Conservation (phyloP, 306 rosid genomes). For the Cucurbita argyrosperma region DNA sequence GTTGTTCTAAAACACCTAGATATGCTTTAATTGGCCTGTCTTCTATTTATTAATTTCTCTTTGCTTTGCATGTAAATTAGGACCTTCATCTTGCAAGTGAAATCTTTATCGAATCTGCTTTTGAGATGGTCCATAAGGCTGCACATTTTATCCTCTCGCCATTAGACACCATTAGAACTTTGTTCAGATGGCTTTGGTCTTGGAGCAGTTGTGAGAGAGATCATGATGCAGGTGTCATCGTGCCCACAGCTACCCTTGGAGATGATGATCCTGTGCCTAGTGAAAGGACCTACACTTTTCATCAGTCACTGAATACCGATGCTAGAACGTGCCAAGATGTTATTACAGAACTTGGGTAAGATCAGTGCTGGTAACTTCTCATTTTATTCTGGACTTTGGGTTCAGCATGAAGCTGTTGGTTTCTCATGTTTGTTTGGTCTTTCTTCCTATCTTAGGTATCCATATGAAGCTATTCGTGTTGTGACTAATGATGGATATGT, state of each 20-base stretch:
- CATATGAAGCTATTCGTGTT: slow-evolving; percentile 83
- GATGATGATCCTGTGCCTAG: slow-evolving; percentile 35
- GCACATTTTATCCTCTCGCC: slow-evolving; percentile 75
- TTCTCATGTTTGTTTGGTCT: not conserved
- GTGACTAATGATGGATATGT: slow-evolving; percentile 82
- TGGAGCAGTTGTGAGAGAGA: slow-evolving; percentile 9
- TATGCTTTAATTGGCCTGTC: not conserved
- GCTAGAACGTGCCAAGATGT: slow-evolving; percentile 94
- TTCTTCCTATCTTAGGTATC: slow-evolving; percentile 39
- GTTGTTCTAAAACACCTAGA: not conserved
- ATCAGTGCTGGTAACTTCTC: not conserved
- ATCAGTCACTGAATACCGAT: slow-evolving; percentile 67
- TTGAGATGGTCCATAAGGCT: slow-evolving; percentile 54
- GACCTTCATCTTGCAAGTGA: slow-evolving; percentile 82
- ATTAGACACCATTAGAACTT: slow-evolving; percentile 29
- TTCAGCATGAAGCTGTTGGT: slow-evolving; percentile 54
- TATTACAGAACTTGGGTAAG: slow-evolving; percentile 86
- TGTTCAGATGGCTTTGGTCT: slow-evolving; percentile 26
- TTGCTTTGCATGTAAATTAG: slow-evolving; percentile 21
- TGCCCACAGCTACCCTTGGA: slow-evolving; percentile 37
- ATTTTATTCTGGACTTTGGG: not conserved
- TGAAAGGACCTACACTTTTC: slow-evolving; percentile 28
- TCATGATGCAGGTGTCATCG: slow-evolving; percentile 11
- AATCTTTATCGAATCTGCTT: slow-evolving; percentile 64
- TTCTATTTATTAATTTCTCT: not conserved